Evolutionary conservation across 2,329 filamentous ascomycete species (phyloP).

Genomic region (Pseudocercospora cruenta): DNA sequence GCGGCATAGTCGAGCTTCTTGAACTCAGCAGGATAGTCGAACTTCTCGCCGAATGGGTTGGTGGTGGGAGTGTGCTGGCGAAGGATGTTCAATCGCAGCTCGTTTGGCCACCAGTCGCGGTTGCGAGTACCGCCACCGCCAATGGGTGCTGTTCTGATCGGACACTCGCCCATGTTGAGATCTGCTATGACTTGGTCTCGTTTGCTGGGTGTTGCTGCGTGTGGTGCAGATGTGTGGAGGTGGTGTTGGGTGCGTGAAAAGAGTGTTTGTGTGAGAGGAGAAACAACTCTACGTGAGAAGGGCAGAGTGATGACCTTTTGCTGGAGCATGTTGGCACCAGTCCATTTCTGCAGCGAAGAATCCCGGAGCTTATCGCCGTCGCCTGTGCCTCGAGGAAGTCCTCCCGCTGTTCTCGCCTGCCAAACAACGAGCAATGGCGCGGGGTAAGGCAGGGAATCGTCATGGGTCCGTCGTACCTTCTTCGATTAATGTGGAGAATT

Average conservation of each 20-base stretch:
- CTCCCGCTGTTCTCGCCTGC: not conserved
- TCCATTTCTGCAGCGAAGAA: not conserved
- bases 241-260: not conserved
- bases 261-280: not conserved
- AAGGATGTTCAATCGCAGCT: slow-evolving; percentile 70
- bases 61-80: slow-evolving; percentile 68
- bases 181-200: not conserved
- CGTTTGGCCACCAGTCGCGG: slow-evolving; percentile 74
- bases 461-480: slow-evolving; percentile 1
- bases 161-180: slow-evolving; percentile 37
- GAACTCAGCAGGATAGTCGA: slow-evolving; percentile 74
- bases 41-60: slow-evolving; percentile 66
- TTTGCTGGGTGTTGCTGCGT: not conserved
- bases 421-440: not conserved
- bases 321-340: not conserved
- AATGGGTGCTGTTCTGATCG: slow-evolving; percentile 35
- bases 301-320: not conserved
- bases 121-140: slow-evolving; percentile 64
- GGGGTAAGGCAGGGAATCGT: slow-evolving; percentile 1
- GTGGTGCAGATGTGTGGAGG: not conserved
- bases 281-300: not conserved
- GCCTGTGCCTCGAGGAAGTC: not conserved
- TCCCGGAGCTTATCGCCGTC: slow-evolving; percentile 2
- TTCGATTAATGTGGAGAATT: not conserved
- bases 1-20: slow-evolving; percentile 70